These are phyloP conservation scores for Pisolithus marmoratus DNA, from an alignment of 768 basidiomycete genomes.

Conservation along the genomic window DNA sequence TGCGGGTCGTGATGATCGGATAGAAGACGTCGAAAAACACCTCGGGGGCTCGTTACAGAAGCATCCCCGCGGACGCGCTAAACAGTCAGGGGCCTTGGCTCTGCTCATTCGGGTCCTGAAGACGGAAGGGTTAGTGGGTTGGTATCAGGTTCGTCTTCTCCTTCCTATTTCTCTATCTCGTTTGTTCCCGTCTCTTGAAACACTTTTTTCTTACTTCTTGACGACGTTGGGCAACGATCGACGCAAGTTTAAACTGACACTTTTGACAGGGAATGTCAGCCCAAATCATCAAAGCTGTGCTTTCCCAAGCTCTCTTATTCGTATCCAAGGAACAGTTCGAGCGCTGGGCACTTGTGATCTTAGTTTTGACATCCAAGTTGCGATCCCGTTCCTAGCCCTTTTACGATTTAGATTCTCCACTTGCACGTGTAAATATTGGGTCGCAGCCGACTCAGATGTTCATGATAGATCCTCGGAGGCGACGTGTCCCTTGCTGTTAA, in stretches of 20 bases:
- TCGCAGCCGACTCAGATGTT: not conserved
- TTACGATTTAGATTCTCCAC: not conserved
- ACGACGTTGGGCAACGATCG: not conserved
- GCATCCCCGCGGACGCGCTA: slow-evolving; percentile 17
- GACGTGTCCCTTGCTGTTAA: too few species aligned
- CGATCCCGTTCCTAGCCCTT: slow-evolving; percentile 7
- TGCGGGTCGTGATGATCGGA: not conserved
- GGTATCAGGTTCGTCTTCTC: slow-evolving; percentile 78
- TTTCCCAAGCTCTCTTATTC: slow-evolving; percentile 93
- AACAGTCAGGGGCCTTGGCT: slow-evolving; percentile 69
- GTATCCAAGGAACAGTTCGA: slow-evolving; percentile 98
- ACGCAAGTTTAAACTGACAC: not conserved
- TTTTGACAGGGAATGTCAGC: slow-evolving; percentile 82
- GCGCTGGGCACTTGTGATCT: slow-evolving; percentile 71
- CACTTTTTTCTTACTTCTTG: not conserved
- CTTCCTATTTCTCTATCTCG: not conserved
- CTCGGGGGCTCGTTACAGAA: not conserved
- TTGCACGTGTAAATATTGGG: not conserved
- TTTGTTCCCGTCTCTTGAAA: not conserved
- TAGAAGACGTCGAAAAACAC: slow-evolving; percentile 22
- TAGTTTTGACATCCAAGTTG: slow-evolving; percentile 44
- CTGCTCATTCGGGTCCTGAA: slow-evolving; percentile 67
- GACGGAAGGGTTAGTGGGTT: slow-evolving; percentile 80
- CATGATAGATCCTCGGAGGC: too few species aligned
- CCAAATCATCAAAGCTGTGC: slow-evolving; percentile 91